phyloP scores from a whole-genome alignment of 2,329 filamentous ascomycete species.

The Cladosporium halotolerans region DNA sequence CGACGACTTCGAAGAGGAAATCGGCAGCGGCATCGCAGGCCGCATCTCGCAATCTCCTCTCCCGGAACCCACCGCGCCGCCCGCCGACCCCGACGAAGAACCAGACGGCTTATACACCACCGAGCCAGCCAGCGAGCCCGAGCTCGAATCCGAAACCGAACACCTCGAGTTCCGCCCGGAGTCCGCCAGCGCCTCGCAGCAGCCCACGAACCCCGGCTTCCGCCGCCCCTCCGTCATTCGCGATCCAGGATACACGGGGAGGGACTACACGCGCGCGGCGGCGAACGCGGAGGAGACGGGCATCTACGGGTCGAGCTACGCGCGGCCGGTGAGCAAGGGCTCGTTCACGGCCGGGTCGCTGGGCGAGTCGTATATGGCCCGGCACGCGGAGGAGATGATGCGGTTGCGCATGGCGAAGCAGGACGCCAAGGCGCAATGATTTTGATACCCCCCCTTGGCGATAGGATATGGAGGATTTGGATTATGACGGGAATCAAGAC shows the following conservation, averaged over 20 bases:
- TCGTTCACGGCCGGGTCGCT: slow-evolving; percentile 26
- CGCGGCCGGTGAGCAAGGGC: slow-evolving; percentile 14
- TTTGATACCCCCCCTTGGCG: slow-evolving; percentile 1
- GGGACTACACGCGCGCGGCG: slow-evolving; percentile 20
- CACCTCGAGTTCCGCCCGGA: slow-evolving; percentile 21
- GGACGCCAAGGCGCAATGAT: slow-evolving; percentile 6
- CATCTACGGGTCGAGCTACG: slow-evolving; percentile 22
- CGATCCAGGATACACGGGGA: slow-evolving; percentile 26
- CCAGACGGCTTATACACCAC: not conserved
- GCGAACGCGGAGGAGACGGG: slow-evolving; percentile 21
- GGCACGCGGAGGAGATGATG: slow-evolving; percentile 24
- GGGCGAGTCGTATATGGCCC: slow-evolving; percentile 31
- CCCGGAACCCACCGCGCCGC: not conserved
- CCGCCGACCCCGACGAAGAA: not conserved
- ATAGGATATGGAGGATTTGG: not conserved
- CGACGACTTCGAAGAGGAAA: slow-evolving; percentile 12
- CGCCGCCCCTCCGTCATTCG: slow-evolving; percentile 26
- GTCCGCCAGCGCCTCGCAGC: slow-evolving; percentile 22
- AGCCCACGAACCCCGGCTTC: slow-evolving; percentile 30
- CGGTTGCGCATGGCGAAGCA: slow-evolving; percentile 4
- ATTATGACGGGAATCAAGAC: not conserved
- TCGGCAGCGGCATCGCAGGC: slow-evolving; percentile 13
- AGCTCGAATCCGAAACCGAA: slow-evolving; percentile 15
- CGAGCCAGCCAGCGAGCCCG: not conserved
- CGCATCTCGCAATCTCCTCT: slow-evolving; percentile 6